Evolutionary conservation across 2,329 filamentous ascomycete genomes (phyloP).

Genomic region (Aspergillus sp.): DNA sequence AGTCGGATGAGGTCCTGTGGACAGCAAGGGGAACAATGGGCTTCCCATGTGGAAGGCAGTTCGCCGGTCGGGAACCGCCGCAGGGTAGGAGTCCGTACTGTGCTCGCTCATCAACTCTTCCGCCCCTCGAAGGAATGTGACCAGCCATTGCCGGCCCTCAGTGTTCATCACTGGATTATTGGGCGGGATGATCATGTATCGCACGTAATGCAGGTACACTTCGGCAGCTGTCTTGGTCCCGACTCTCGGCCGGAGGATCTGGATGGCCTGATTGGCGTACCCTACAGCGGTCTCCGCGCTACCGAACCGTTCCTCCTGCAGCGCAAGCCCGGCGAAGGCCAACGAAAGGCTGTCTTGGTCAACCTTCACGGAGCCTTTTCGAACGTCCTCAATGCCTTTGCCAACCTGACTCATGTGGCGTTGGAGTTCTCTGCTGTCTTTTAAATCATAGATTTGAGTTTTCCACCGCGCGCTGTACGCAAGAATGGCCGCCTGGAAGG

Average conservation of each 20-base stretch:
- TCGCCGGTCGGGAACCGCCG: conserved; percentile 19
- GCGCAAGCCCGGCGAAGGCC: conserved; percentile 26
- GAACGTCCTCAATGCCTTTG: conserved; percentile 20
- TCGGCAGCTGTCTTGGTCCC: conserved; percentile 16
- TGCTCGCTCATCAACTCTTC: conserved; percentile 26
- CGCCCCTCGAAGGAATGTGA: conserved; percentile 27
- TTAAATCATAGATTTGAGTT: conserved; percentile 16
- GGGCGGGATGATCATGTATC: conserved; percentile 20
- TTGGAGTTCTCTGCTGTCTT: conserved; percentile 16
- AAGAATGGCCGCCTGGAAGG: conserved; percentile 29
- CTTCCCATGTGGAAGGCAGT: conserved; percentile 28
- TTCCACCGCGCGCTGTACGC: conserved; percentile 31
- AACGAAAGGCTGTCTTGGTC: conserved; percentile 23
- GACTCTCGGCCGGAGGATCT: conserved; percentile 21
- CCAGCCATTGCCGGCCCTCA: conserved; percentile 18
- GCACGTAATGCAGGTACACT: conserved; percentile 27
- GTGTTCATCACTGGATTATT: conserved; percentile 5
- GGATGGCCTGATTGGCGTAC: conserved; percentile 23
- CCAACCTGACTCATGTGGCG: conserved; percentile 19
- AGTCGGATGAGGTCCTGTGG: conserved; percentile 32
- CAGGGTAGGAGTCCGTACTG: conserved; percentile 16
- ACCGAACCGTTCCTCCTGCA: conserved; percentile 33
- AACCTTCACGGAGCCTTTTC: conserved; percentile 11
- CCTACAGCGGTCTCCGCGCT: conserved; percentile 15
- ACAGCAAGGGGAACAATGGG: conserved; percentile 31